Evolutionary conservation across 352 stramenopile species (phyloP).

Genomic region (Globisporangium splendens): DNA sequence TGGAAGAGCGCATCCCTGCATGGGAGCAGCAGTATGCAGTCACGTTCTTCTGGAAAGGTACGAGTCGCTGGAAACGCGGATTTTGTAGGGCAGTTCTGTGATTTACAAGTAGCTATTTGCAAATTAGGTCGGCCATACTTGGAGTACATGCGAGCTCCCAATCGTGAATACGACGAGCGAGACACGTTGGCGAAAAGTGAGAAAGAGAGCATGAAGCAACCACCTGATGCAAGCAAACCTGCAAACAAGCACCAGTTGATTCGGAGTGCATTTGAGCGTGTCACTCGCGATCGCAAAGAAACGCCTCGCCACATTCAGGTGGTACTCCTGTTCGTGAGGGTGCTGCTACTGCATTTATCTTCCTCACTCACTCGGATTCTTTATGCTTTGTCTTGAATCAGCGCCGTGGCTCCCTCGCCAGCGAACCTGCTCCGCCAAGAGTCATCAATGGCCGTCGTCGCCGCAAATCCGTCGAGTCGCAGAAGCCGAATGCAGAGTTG

Average conservation of each 20-base stretch:
- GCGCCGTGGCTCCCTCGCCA: slow-evolving; percentile 13
- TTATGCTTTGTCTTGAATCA: not conserved
- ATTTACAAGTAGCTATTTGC: not conserved
- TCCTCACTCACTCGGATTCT: too few relatives aligned
- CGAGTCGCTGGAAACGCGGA: not conserved
- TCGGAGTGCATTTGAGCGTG: slow-evolving; percentile 1
- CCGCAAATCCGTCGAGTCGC: slow-evolving; percentile 7
- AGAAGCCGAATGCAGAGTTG: not conserved
- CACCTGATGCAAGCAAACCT: too few relatives aligned
- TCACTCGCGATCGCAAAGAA: slow-evolving; percentile 4
- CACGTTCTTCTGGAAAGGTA: slow-evolving; percentile 40
- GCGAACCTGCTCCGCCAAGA: slow-evolving; percentile 1
- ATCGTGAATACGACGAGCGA: slow-evolving; percentile 18
- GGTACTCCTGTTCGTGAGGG: too few relatives aligned
- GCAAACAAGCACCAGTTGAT: slow-evolving; percentile 3
- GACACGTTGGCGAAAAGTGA: slow-evolving; percentile 2
- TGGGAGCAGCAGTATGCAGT: slow-evolving; percentile 34
- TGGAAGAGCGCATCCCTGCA: slow-evolving; percentile 30
- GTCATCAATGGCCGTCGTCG: not conserved
- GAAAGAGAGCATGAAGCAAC: slow-evolving; percentile 13
- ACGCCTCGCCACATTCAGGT: slow-evolving; percentile 10
- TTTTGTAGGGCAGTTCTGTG: not conserved
- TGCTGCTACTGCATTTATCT: too few relatives aligned
- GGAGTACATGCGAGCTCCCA: slow-evolving; percentile 21
- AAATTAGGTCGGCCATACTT: slow-evolving; percentile 30